Base-by-base conservation (phyloP, 345 rosid species). In the Raphanus sativus region DNA sequence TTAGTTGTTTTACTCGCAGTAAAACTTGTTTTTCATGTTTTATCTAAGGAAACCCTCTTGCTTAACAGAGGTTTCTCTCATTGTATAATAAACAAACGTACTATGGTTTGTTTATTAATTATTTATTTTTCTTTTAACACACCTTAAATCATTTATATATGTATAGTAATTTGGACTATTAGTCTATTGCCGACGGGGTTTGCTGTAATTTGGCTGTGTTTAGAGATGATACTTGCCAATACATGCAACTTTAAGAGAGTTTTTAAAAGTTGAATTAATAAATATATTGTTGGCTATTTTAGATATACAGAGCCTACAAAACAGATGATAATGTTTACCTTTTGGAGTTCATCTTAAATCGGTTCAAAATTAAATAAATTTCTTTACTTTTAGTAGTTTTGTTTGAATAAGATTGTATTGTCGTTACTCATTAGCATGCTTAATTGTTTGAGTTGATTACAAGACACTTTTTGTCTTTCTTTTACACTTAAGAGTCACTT, bases 21-120 rank as follows among this genome's bases (percentile, higher is more conserved):
- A 21, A 59, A 11, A 62, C 58, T 62, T 52, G 79, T 76, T 76
- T 45, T 38, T 76, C 32, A 67, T 60, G 36, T 58, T 40, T 24
- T 75, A 16, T 4, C 17, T 12, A 6, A 48, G 4, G 55, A 48
- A 48, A 48, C 17, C n/a, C 55, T 48, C 17, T 13, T n/a, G 7
- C 21, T 48, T n/a, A 13, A 13, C 55, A 48, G 17, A n/a, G 55
- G 17, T 6, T 13, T 45, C 5, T 48, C 55, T 48, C 8, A 45
- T 42, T 12, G 15, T 42, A 4, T 9, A 38, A 38, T 3, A 3
- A 42, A 42, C 15, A 42, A 42, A 12, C 15, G 52, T 42, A 42
- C 52, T 12, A 42, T 3, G 15, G 1, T 42, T 12, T 12, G 1
- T 42, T 42, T 42, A 12, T 42, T 42, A 42, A 3, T 42, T 15